Base-by-base conservation (phyloP, 805 yeast genomes). In the Saccharomycopsis schoenii region DNA sequence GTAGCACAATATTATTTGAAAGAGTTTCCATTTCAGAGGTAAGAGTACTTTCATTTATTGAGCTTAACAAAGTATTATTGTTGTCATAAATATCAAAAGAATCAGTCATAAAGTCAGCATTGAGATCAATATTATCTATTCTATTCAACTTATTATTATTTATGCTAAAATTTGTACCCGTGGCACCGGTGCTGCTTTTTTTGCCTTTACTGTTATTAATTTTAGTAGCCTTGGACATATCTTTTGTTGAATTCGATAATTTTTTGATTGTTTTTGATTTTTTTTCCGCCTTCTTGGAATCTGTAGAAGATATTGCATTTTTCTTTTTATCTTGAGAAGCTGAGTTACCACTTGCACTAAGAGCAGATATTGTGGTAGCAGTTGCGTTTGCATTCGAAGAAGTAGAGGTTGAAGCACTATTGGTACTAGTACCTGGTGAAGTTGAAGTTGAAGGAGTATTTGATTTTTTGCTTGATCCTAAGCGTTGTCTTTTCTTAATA, bases 401-500 rank as follows among this genome's bases (percentile, higher is more conserved):
- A 14, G 10, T 24, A 24, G 58, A 19, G n/a, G 21, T 42, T 42
- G 42, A 52, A 15, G 55, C 21, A 21, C 17, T 43, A 17, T 15
- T 41, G 4, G 41, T 55, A 43, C 40, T 58, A 24, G 57, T 56
- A 4, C 34, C 34, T 9, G 52, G 52, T 10, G 52, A 24, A 11
- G 52, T 56, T 10, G 52, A 24, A 11, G 52, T 56, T 5, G 58
- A 47, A 12, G 52, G 25, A 12, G 24, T 47, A 14, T 47, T 47
- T 3, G 52, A 47, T 24, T 47, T 47, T 25, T 47, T 47, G 12
- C 52, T 47, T 47, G 52, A 47, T 56, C 55, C 82, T 79, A 47
- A 47, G 58, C 97, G 79, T 72, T 92, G 96, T 67, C 99, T 81
- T 72, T 91, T 89, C 72, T 91, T 90, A 60, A 93, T 92, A 1